Evolutionary conservation across 768 basidiomycete genomes (phyloP).

Genomic region (Auriscalpium microsporum): DNA sequence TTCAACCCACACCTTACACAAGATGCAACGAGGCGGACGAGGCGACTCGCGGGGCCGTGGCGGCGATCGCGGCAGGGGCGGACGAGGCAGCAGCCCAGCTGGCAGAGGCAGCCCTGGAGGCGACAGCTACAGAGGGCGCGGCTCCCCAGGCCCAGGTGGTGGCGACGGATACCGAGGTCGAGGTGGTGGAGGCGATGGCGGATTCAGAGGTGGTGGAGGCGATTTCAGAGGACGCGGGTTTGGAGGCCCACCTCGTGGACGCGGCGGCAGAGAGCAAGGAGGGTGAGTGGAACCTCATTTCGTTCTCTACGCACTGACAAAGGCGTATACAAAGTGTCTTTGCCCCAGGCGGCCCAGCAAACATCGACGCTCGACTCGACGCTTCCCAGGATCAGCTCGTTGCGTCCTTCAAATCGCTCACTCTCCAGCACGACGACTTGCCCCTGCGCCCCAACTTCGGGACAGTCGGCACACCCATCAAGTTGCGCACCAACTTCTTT

Average conservation of each 20-base stretch:
- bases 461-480: conserved; percentile 33
- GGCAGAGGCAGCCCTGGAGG: conserved; percentile 16
- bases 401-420: conserved; percentile 23
- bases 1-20: neutral
- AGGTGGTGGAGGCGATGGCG: conserved; percentile 5
- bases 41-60: conserved; percentile 16
- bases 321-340: conserved; percentile 29
- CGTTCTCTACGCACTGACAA: neutral
- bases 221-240: conserved; percentile 13
- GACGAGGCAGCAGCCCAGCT: conserved; percentile 14
- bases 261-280: conserved; percentile 27
- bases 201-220: conserved; percentile 19
- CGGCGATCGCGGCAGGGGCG: conserved; percentile 13
- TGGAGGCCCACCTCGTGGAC: conserved; percentile 13
- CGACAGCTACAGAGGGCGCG: conserved; percentile 11
- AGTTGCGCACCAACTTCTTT: conserved; percentile 47
- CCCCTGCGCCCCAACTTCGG: conserved; percentile 45
- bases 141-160: conserved; percentile 14
- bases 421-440: conserved; percentile 25
- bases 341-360: conserved; percentile 29
- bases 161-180: conserved; percentile 20
- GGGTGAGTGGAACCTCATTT: conserved; percentile 26
- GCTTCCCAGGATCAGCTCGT: conserved; percentile 37
- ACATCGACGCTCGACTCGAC: conserved; percentile 47
- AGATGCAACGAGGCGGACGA: conserved; percentile 18